Conservation (phyloP, 768 basidiomycete species). For the Russula sp. region DNA sequence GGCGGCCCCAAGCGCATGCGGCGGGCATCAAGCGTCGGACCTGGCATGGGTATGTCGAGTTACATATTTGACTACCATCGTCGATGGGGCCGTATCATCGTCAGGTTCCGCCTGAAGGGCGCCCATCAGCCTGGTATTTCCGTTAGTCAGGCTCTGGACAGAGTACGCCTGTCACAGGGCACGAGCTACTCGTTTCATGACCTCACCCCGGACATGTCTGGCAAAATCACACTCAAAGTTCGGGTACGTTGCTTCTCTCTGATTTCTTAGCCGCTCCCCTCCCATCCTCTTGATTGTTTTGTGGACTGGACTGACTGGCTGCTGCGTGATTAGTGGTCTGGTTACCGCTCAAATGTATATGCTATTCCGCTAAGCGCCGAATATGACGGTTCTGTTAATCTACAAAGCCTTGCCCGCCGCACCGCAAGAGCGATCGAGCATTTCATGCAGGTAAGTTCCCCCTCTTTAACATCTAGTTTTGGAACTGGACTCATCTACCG, state of each 20-base stretch:
- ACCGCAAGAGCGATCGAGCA: slow-evolving; percentile 19
- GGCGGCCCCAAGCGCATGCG: slow-evolving; percentile 8
- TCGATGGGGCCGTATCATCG: background rate
- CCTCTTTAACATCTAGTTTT: background rate
- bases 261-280: background rate
- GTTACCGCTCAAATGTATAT: slow-evolving; percentile 18
- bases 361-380: slow-evolving; percentile 15
- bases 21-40: slow-evolving; percentile 19
- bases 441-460: slow-evolving; percentile 18
- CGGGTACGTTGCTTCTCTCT: slow-evolving; percentile 9
- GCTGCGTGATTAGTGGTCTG: slow-evolving; percentile 12
- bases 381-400: slow-evolving; percentile 7
- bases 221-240: slow-evolving; percentile 16
- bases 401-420: slow-evolving; percentile 20
- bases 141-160: slow-evolving; percentile 8
- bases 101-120: slow-evolving; percentile 21
- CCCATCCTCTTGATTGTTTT: background rate
- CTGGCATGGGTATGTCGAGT: background rate
- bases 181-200: slow-evolving; percentile 9
- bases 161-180: slow-evolving; percentile 12
- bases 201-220: slow-evolving; percentile 8
- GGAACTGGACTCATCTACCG: background rate
- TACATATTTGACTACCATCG: slow-evolving; percentile 1
- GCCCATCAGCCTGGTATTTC: slow-evolving; percentile 11
- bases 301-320: background rate